Base-by-base conservation (phyloP, 768 basidiomycete species). In the Agrocybe pediades region DNA sequence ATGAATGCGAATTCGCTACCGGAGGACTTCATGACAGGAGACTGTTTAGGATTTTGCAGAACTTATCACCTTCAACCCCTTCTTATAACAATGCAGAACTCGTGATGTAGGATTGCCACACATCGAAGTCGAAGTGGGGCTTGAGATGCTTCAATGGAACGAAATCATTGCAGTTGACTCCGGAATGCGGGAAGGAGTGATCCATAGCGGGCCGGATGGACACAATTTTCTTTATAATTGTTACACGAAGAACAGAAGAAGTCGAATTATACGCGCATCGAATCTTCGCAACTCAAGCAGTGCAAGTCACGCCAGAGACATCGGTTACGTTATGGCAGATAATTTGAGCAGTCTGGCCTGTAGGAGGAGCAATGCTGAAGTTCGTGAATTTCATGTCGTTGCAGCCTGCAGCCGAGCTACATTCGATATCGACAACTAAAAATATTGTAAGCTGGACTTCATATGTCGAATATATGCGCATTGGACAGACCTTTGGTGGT, bases 381-480 rank as follows among this genome's bases (percentile, higher is more conserved):
- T 72, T 63, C 4, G 62, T 41, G 60, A 82, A 83, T 0, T 61
- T 60, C 20, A 82, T 73, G 44, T 75, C 64, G 11, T 70, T 65
- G 55, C 82, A 82, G n/a, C 74, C 74, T 25, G 66, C 79, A 0
- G 73, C 76, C 0, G 76, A 55, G 57, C 78, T 81, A 65, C 82
- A 83, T 56, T 77, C 75, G 26, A 84, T 68, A 54, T 79, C 75
- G 21, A 82, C 71, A 40, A 81, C 41, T 17, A 39, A 47, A n/a
- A n/a, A n/a, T n/a, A n/a, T n/a, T n/a, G n/a, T n/a, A n/a, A n/a
- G n/a, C n/a, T n/a, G n/a, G n/a, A n/a, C n/a, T n/a, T n/a, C n/a
- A n/a, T n/a, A n/a, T n/a, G n/a, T n/a, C n/a, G n/a, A n/a, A n/a
- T n/a, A n/a, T n/a, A n/a, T n/a, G n/a, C n/a, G n/a, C n/a, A n/a